Percentiles rank a stretch among this genome's conserved stretches.
Evolutionary conservation across 352 stramenopile species (phyloP).

Genomic region (Pythium chondricola): DNA sequence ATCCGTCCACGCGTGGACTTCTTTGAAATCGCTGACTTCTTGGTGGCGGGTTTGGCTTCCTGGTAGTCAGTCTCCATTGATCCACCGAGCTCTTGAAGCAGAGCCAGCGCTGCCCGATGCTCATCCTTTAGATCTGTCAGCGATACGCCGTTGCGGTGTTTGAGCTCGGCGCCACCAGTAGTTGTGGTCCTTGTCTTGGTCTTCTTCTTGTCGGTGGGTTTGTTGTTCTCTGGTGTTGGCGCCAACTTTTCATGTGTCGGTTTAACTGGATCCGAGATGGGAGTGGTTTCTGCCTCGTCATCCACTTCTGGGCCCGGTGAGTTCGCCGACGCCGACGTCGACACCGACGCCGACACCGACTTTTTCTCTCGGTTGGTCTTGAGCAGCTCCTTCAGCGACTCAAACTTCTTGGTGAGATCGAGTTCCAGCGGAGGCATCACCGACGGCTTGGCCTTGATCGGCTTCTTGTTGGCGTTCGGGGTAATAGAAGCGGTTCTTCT

Average conservation of each 20-base stretch:
- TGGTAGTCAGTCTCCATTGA: conserved; percentile 40
- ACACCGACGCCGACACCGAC: not conserved
- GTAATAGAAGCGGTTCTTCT: too few species aligned
- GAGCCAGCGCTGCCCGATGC: conserved; percentile 58
- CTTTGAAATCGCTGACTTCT: conserved; percentile 6
- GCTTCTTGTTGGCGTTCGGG: not conserved
- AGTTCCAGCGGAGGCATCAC: conserved; percentile 22
- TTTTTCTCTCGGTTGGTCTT: conserved; percentile 37
- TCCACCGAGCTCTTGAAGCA: conserved; percentile 68
- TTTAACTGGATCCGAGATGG: not conserved
- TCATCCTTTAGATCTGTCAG: conserved; percentile 71
- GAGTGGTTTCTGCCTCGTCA: not conserved
- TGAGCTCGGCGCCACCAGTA: conserved; percentile 23
- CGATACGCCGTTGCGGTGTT: conserved; percentile 40
- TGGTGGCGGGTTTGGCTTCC: conserved; percentile 12
- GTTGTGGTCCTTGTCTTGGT: not conserved
- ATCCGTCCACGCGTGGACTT: not conserved
- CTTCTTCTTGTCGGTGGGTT: not conserved
- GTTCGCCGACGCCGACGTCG: too few species aligned
- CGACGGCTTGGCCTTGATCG: not conserved
- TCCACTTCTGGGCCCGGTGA: conserved; percentile 5
- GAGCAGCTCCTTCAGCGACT: conserved; percentile 53
- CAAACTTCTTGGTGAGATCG: conserved; percentile 56
- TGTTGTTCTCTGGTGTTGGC: not conserved
- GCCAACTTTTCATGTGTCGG: not conserved